Conservation (phyloP, 2,329 filamentous ascomycete species). For the Neofusicoccum sp. region DNA sequence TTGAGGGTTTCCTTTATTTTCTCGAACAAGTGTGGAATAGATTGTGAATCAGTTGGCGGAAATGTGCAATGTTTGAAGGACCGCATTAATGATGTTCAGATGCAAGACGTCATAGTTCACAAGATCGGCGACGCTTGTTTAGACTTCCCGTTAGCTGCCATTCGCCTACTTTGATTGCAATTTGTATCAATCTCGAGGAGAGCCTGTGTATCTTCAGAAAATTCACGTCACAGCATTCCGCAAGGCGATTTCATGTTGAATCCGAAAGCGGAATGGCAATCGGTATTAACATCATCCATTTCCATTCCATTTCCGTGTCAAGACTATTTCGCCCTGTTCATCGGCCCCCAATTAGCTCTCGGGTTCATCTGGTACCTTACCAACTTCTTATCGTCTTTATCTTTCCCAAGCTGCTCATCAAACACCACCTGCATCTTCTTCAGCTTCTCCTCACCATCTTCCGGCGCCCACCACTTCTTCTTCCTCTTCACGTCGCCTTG, state of each 20-base stretch:
- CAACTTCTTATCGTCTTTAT: slow-evolving; percentile 63
- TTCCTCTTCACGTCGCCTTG: background rate
- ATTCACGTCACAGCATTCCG: background rate
- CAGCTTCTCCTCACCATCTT: background rate
- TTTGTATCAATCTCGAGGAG: background rate
- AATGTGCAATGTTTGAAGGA: too few relatives aligned
- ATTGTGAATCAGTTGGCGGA: too few relatives aligned
- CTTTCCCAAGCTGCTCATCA: slow-evolving; percentile 73
- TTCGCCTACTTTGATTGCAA: background rate
- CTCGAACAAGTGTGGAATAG: too few relatives aligned
- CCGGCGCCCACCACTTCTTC: background rate
- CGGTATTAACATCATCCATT: background rate
- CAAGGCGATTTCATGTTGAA: too few relatives aligned
- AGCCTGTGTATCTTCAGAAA: background rate
- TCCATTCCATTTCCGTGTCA: background rate
- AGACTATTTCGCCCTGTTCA: slow-evolving; percentile 53
- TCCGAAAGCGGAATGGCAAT: too few relatives aligned
- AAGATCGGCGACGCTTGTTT: background rate
- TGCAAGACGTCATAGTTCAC: background rate
- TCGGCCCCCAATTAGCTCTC: slow-evolving; percentile 88
- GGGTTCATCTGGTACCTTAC: slow-evolving; percentile 90
- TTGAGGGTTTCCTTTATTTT: background rate
- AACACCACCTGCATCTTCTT: slow-evolving; percentile 66
- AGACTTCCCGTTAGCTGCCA: background rate
- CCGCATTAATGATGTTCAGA: background rate